These are phyloP conservation scores for Fusarium sp. DNA, from an alignment of 2,329 filamentous ascomycete species.

Conservation along the genomic window DNA sequence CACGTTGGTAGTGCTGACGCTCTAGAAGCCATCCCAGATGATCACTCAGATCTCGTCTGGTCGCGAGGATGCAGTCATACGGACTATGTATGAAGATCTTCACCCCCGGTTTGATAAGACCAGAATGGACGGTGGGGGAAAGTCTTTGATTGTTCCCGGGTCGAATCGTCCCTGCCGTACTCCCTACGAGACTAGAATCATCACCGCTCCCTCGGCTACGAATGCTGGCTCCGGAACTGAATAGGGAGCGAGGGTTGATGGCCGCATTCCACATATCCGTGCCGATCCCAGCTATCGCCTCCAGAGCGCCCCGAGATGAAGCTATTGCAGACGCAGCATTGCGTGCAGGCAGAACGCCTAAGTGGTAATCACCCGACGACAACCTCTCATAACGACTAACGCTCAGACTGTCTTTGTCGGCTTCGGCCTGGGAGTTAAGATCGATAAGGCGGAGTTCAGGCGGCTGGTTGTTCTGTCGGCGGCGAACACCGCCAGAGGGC, in stretches of 20 bases:
- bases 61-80: conserved; percentile 93
- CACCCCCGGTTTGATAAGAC: conserved; percentile 63
- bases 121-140: conserved; percentile 58
- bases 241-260: conserved; percentile 85
- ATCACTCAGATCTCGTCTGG: conserved; percentile 86
- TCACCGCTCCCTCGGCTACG: conserved; percentile 69
- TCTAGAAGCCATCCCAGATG: conserved; percentile 88
- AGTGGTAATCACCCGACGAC: conserved; percentile 89
- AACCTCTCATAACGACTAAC: conserved; percentile 88
- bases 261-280: conserved; percentile 91
- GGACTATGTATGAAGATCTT: conserved; percentile 96
- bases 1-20: conserved; percentile 80
- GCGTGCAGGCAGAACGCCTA: conserved; percentile 81
- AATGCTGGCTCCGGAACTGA: conserved; percentile 86
- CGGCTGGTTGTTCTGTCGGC: conserved; percentile 80
- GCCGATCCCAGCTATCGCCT: conserved; percentile 75
- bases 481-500: conserved; percentile 71
- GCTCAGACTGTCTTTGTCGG: conserved; percentile 86
- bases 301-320: conserved; percentile 77
- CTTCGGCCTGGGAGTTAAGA: conserved; percentile 83
- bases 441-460: conserved; percentile 94
- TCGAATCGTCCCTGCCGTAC: conserved; percentile 45
- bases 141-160: conserved; percentile 39
- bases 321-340: conserved; percentile 70
- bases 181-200: conserved; percentile 60